These are phyloP conservation scores for Phytophthora tentaculata DNA, from an alignment of 352 stramenopile genomes.

Conservation along the genomic window DNA sequence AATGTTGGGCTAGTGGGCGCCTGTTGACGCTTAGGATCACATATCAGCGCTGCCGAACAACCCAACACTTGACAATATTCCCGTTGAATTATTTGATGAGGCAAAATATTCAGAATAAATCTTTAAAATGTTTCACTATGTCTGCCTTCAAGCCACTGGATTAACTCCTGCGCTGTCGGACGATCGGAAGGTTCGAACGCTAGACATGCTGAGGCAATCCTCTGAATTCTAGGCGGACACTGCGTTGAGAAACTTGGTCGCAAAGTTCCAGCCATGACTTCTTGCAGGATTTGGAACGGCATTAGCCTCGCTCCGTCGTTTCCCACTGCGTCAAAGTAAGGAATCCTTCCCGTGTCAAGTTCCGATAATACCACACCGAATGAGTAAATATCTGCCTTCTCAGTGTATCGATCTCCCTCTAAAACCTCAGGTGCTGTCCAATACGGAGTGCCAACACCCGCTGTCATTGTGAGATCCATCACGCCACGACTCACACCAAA, in stretches of 20 bases:
- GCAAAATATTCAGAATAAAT: not conserved
- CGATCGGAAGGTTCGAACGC: slow-evolving; percentile 10
- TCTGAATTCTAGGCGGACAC: slow-evolving; percentile 46
- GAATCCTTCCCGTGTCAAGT: slow-evolving; percentile 42
- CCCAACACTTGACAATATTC: not conserved
- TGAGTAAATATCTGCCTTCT: slow-evolving; percentile 73
- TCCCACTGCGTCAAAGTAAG: slow-evolving; percentile 35
- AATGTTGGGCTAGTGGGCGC: not conserved
- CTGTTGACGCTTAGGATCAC: not conserved
- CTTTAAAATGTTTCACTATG: slow-evolving; percentile 11
- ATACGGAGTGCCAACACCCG: slow-evolving; percentile 80
- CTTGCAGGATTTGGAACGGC: slow-evolving; percentile 47
- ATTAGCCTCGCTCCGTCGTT: slow-evolving; percentile 20
- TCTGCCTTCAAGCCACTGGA: slow-evolving; percentile 17
- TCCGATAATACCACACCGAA: slow-evolving; percentile 70
- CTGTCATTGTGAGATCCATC: slow-evolving; percentile 42
- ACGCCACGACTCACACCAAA: slow-evolving; percentile 69
- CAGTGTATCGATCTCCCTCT: slow-evolving; percentile 53
- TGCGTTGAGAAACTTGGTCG: slow-evolving; percentile 44
- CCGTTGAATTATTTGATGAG: too few relatives aligned
- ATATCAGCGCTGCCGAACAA: not conserved
- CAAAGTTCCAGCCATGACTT: slow-evolving; percentile 47
- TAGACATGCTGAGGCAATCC: slow-evolving; percentile 27
- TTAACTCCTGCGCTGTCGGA: slow-evolving; percentile 13
- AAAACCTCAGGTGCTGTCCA: slow-evolving; percentile 85